Evolutionary conservation across 176 grass and related monocot genomes (phyloP).

Genomic region (Ananas comosus): DNA sequence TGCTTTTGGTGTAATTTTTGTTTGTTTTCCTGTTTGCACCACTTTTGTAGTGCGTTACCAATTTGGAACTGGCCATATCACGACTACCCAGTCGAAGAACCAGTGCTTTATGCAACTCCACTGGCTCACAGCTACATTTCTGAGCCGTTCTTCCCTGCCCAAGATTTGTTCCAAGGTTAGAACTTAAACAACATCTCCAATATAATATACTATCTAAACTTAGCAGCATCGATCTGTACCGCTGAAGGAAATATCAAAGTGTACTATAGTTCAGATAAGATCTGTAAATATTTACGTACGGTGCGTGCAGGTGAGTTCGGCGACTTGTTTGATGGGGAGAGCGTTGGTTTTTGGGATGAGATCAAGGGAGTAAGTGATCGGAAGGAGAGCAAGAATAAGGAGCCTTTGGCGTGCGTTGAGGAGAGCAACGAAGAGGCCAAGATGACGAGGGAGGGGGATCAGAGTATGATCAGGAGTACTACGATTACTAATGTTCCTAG

Average conservation of each 20-base stretch:
- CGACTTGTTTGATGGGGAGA: conserved; percentile 25
- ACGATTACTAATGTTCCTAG: no score
- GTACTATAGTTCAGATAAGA: not conserved
- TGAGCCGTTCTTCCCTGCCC: not conserved
- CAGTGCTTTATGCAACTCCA: not conserved
- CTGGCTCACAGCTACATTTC: not conserved
- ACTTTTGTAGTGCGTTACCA: conserved; percentile 1
- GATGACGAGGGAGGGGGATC: not conserved
- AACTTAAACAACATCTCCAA: not conserved
- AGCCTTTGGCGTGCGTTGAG: conserved; percentile 2
- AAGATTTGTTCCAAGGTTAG: not conserved
- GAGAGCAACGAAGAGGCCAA: conserved; percentile 6
- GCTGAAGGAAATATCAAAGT: not conserved
- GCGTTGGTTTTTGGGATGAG: conserved; percentile 36
- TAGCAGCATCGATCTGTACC: no score
- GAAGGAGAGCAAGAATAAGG: not conserved
- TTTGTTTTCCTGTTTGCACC: not conserved
- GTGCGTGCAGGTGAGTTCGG: conserved; percentile 19
- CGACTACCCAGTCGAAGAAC: not conserved
- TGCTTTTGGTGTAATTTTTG: not conserved
- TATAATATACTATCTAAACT: not conserved
- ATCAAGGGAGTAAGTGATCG: conserved; percentile 5
- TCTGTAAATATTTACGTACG: not conserved
- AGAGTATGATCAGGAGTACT: no score
- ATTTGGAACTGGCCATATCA: conserved; percentile 3